Evolutionary conservation across 2,329 filamentous ascomycete species (phyloP), one percentile per base, ranked within the genome.

Genomic region (Fusarium sulawesiense): DNA sequence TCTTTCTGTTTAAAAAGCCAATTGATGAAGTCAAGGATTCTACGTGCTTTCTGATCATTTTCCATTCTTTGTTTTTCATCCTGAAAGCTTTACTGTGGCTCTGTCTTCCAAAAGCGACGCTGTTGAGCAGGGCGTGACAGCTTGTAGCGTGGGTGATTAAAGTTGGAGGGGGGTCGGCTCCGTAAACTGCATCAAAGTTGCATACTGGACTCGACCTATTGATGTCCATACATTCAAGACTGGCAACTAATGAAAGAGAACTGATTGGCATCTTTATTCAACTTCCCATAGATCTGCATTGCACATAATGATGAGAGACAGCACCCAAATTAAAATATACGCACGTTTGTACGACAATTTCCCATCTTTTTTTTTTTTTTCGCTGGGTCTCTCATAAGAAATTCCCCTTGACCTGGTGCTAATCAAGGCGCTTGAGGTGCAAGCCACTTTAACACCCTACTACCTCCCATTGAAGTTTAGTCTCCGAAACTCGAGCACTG

Each of bases 271-370:
- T 25, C 29, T 27, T 42, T 32, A 14, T 21, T 32, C 32, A 12
- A 6, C 13, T 13, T 29, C 27, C n/a, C 7, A 32, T 18, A 56
- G 66, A 70, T 70, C 67, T 68, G 14, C 67, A 45, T 12, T n/a
- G 13, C 30, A 46, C 48, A 62, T 68, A 21, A 70, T 64, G 44
- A 66, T 45, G 63, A 68, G 50, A 44, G 42, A 20, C 67, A 68
- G 13, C 16, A 29, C 40, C 23, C 49, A 66, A 21, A 56, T 66
- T 47, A 54, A 32, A 32, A 32, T 18, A 30, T 27, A 29, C 49
- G 50, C 64, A 55, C 25, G 55, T 47, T 56, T 64, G 18, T 41
- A 55, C 34, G 40, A 42, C 64, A 68, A 67, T 58, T 48, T 66
- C 57, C 63, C 49, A 29, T 53, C 12, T 42, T 57, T 32, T 51